phyloP scores from a whole-genome alignment of 495 filamentous ascomycete species.

The Chaetomium fimeti region DNA sequence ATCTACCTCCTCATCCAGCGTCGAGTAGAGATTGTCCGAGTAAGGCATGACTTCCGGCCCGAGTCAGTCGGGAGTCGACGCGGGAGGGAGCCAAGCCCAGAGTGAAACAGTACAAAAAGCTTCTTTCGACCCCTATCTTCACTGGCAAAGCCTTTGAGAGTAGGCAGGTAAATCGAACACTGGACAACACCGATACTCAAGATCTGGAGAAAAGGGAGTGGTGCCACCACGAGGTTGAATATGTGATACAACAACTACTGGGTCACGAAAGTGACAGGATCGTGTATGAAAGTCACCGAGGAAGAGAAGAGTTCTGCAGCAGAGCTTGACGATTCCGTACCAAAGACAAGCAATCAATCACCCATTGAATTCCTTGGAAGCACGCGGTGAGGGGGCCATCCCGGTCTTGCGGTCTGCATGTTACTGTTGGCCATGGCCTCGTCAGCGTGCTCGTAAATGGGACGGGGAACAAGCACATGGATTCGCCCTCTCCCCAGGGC shows the following conservation, averaged over 20 bases:
- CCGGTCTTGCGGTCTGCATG: background rate
- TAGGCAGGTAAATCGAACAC: background rate
- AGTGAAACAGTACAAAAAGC: constrained; percentile 18
- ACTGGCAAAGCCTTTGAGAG: background rate
- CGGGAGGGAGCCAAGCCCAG: constrained; percentile 7
- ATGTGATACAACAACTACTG: background rate
- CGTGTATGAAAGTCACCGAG: background rate
- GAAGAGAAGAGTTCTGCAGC: background rate
- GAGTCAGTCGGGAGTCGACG: background rate
- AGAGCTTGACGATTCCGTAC: background rate
- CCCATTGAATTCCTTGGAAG: background rate
- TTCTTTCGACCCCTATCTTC: constrained; percentile 24
- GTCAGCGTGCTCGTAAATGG: constrained; percentile 14
- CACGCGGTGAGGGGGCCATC: background rate
- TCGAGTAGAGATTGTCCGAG: constrained; percentile 48
- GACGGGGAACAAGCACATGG: background rate
- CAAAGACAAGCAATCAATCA: background rate
- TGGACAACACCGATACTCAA: background rate
- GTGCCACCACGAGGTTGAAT: background rate
- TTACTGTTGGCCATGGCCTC: constrained; percentile 5
- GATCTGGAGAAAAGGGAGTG: background rate
- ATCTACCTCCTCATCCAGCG: constrained; percentile 41
- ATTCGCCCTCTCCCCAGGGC: background rate
- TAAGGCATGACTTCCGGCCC: constrained; percentile 37
- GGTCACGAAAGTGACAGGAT: background rate